phyloP scores from a whole-genome alignment of 306 rosid species.

The Delonix regia region DNA sequence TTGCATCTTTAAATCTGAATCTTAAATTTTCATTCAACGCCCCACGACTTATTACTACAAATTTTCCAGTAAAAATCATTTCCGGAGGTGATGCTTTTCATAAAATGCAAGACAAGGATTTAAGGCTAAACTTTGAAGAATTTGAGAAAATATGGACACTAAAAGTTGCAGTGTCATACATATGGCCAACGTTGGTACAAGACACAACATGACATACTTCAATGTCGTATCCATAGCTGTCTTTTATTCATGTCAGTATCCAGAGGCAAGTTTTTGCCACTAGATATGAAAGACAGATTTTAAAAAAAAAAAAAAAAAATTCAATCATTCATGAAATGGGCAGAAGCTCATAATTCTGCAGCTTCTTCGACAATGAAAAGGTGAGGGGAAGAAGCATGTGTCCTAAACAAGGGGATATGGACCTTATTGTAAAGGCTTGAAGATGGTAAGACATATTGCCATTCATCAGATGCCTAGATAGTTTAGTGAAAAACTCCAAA shows the following conservation, averaged over 20 bases:
- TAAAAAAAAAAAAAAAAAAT: no score
- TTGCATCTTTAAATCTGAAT: no score
- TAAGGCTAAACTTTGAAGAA: no score
- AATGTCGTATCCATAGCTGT: neutral
- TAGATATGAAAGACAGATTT: neutral
- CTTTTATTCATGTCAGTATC: neutral
- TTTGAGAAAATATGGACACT: neutral
- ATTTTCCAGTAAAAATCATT: no score
- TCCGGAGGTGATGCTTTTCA: no score
- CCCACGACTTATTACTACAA: no score
- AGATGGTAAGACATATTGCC: neutral
- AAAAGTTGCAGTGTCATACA: neutral
- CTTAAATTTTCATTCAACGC: no score
- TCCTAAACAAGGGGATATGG: neutral
- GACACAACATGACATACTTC: neutral
- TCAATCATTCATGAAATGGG: neutral
- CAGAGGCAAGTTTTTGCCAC: neutral
- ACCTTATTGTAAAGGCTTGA: neutral
- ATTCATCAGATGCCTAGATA: conserved; percentile 21
- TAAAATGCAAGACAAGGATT: neutral
- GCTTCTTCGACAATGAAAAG: neutral
- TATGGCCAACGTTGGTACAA: neutral
- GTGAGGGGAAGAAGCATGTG: neutral
- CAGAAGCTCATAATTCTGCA: neutral
- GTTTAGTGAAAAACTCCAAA: conserved; percentile 30